A percentile compares a stretch with the other conserved stretches of the same genome.
These are phyloP conservation scores for Aspergillus funiculosus DNA, from an alignment of 495 filamentous ascomycete species.

Conservation along the genomic window DNA sequence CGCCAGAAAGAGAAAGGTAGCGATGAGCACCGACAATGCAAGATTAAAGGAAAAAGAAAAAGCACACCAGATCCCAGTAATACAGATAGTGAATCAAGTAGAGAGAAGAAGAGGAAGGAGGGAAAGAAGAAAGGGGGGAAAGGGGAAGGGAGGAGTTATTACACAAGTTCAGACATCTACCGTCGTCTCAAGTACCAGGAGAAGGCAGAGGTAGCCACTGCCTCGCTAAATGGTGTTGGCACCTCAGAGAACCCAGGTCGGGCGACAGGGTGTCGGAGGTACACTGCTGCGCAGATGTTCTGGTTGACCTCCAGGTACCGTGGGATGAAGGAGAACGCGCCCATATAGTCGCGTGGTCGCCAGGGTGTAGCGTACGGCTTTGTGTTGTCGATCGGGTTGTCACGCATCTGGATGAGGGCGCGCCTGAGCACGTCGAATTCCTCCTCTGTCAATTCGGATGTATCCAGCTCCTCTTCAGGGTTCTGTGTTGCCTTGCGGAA, in stretches of 20 bases:
- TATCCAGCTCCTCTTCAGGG: slow-evolving; percentile 34
- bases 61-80: slow-evolving; percentile 35
- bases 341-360: slow-evolving; percentile 81
- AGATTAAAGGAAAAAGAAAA: slow-evolving; percentile 17
- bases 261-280: slow-evolving; percentile 92
- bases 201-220: slow-evolving; percentile 68
- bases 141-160: too few species aligned
- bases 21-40: slow-evolving; percentile 31
- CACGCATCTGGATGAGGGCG: slow-evolving; percentile 51
- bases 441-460: slow-evolving; percentile 34
- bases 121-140: too few species aligned
- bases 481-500: slow-evolving; percentile 38
- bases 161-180: slow-evolving; percentile 21
- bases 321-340: slow-evolving; percentile 89
- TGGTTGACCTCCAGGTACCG: slow-evolving; percentile 96
- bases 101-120: slow-evolving; percentile 9
- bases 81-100: slow-evolving; percentile 28
- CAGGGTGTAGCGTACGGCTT: slow-evolving; percentile 92
- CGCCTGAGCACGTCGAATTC: slow-evolving; percentile 40
- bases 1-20: slow-evolving; percentile 7
- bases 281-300: slow-evolving; percentile 90
- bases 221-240: slow-evolving; percentile 69
- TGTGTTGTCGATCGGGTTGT: slow-evolving; percentile 66
- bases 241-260: slow-evolving; percentile 82
- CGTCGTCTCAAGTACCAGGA: slow-evolving; percentile 92